Evolutionary conservation across 768 basidiomycete genomes (phyloP), one percentile per base, ranked within the genome.

Genomic region (Guyanaporus albipodus): DNA sequence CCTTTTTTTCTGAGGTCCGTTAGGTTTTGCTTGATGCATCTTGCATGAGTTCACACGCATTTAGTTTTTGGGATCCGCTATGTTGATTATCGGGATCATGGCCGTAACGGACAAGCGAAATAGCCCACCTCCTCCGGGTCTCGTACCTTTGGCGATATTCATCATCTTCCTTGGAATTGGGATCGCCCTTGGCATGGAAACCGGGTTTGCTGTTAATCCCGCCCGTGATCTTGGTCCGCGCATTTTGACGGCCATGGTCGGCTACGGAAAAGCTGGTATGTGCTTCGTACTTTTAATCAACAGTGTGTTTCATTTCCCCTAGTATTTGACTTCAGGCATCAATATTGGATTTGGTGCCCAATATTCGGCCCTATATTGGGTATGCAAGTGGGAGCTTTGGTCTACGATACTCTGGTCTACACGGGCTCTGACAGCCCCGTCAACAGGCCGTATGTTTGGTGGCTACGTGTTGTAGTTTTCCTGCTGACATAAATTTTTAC

Each of bases 331-430:
- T 67, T 57, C 44, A 57, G 63, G 53, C 76, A 72, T 55, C 83
- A 87, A 48, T 87, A 86, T 57, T 87, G 84, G 85, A 50, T 87
- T 28, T 87, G 85, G 85, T 78, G 78, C 54, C 78, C 82, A 3
- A 56, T 83, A 15, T 62, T 83, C 31, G 82, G 68, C 2, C 77
- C 83, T 8, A 75, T 85, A 58, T 51, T 77, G 27, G 85, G 85
- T 21, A 82, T 73, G 38, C 72, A 78, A 48, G 58, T 66, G 6
- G 85, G 78, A 11, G 69, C 72, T 4, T 61, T 79, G 44, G 49
- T 78, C 31, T 87, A 87, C 52, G 85, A 87, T 54, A 35, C 67
- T 2, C 68, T 83, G 50, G 45, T 86, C 44, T 84, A 75, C 64
- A 71, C 70, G 4, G 83, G 80, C 15, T 54, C 70, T 4, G 81